These are phyloP conservation scores for Aspergillus novofumigatus DNA, from an alignment of 2,329 filamentous ascomycete species.

Conservation along the genomic window DNA sequence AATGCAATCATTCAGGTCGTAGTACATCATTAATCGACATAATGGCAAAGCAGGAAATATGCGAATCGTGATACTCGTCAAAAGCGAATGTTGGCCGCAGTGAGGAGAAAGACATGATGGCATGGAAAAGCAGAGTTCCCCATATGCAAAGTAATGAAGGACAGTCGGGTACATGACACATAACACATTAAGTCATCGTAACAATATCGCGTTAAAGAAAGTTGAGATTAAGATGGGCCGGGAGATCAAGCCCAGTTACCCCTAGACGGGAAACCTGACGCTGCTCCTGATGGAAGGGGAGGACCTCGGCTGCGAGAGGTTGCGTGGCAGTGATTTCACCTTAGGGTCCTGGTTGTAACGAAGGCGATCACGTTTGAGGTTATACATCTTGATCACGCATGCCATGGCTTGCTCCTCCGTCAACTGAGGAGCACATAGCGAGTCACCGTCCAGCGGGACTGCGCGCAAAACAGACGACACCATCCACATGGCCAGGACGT, in stretches of 20 bases:
- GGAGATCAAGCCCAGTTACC: neutral
- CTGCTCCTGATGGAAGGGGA: constrained; percentile 8
- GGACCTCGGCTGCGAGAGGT: constrained; percentile 14
- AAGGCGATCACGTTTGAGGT: constrained; percentile 16
- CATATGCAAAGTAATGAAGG: neutral
- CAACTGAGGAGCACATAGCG: constrained; percentile 1
- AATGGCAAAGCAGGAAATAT: neutral
- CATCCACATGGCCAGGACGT: constrained; percentile 17
- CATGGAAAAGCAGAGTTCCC: neutral
- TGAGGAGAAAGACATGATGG: neutral
- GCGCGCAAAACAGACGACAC: constrained; percentile 11
- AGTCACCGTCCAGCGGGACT: constrained; percentile 11
- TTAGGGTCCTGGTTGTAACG: constrained; percentile 18
- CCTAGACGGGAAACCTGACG: constrained; percentile 16
- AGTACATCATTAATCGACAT: neutral
- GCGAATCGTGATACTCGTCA: neutral
- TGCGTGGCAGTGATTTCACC: constrained; percentile 13
- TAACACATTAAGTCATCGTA: neutral
- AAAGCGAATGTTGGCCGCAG: neutral
- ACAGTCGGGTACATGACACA: neutral
- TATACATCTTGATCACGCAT: constrained; percentile 16
- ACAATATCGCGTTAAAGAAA: neutral
- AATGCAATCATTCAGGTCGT: neutral
- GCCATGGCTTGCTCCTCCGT: constrained; percentile 17
- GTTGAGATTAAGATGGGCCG: neutral